Evolutionary conservation across 768 basidiomycete genomes (phyloP).

Genomic region (Amanita phalloides): DNA sequence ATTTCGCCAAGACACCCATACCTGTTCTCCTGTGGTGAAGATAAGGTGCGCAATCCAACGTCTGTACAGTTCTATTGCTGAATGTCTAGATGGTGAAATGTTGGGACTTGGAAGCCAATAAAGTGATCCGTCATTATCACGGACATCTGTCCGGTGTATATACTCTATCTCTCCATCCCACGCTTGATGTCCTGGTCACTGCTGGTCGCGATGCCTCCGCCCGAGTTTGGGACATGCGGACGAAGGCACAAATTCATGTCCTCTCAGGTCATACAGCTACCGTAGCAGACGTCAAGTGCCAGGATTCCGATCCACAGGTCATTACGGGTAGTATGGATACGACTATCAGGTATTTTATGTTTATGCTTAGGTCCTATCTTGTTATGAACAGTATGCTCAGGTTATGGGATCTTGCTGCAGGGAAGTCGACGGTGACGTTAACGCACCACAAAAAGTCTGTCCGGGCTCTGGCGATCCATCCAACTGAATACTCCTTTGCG

Average conservation of each 20-base stretch:
- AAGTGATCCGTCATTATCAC: conserved; percentile 97
- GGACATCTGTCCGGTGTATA: conserved; percentile 99
- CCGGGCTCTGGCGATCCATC: conserved; percentile 87
- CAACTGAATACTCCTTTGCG: conserved; percentile 94
- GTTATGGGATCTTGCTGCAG: conserved; percentile 96
- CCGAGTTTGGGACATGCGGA: conserved; percentile 99
- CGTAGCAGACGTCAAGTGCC: conserved; percentile 91
- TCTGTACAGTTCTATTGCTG: neutral
- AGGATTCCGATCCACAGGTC: conserved; percentile 96
- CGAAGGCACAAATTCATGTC: conserved; percentile 91
- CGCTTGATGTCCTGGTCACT: conserved; percentile 91
- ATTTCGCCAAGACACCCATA: conserved; percentile 93
- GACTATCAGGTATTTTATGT: conserved; percentile 59
- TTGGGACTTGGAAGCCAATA: conserved; percentile 98
- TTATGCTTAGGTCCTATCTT: neutral
- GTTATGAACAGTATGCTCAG: conserved; percentile 23
- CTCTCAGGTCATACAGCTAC: conserved; percentile 91
- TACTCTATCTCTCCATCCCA: conserved; percentile 84
- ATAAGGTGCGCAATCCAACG: conserved; percentile 55
- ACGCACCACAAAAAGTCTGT: conserved; percentile 99
- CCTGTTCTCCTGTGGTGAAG: conserved; percentile 94
- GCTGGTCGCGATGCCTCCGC: conserved; percentile 94
- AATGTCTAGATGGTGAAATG: conserved; percentile 90
- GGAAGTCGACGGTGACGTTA: conserved; percentile 90
- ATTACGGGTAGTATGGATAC: conserved; percentile 99